Evolutionary conservation across 768 basidiomycete species (phyloP).

Genomic region (Crepidotus variabilis): DNA sequence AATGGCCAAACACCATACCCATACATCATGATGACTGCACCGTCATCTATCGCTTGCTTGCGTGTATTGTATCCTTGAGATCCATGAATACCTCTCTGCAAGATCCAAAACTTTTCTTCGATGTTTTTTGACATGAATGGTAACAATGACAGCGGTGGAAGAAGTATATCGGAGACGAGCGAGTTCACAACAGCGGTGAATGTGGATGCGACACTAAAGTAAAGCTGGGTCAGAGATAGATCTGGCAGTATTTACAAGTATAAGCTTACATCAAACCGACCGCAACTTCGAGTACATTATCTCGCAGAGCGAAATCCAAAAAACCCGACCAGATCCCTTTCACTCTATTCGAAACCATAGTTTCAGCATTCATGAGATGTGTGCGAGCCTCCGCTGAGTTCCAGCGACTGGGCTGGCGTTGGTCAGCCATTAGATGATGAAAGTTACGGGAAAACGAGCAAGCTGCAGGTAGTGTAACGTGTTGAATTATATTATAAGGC

Average conservation of each 20-base stretch:
- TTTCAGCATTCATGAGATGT: conserved; percentile 17
- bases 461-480: too few relatives aligned
- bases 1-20: conserved; percentile 21
- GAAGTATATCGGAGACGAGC: conserved; percentile 37
- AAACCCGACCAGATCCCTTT: conserved; percentile 27
- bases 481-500: too few relatives aligned
- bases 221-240: neutral
- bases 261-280: conserved; percentile 37
- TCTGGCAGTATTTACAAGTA: too few relatives aligned
- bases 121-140: conserved; percentile 41
- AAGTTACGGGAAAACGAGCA: too few relatives aligned
- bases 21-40: conserved; percentile 38
- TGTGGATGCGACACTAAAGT: conserved; percentile 28
- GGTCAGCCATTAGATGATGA: too few relatives aligned
- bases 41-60: conserved; percentile 38
- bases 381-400: conserved; percentile 12
- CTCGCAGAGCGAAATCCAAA: conserved; percentile 29
- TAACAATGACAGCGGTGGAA: conserved; percentile 37
- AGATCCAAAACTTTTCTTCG: conserved; percentile 37
- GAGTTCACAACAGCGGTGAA: conserved; percentile 40
- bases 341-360: conserved; percentile 15
- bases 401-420: conserved; percentile 5
- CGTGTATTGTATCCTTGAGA: conserved; percentile 37
- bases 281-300: conserved; percentile 44
- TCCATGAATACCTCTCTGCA: conserved; percentile 29